Evolutionary conservation across 352 stramenopile species (phyloP).

Genomic region (Phytophthora uliginosa): DNA sequence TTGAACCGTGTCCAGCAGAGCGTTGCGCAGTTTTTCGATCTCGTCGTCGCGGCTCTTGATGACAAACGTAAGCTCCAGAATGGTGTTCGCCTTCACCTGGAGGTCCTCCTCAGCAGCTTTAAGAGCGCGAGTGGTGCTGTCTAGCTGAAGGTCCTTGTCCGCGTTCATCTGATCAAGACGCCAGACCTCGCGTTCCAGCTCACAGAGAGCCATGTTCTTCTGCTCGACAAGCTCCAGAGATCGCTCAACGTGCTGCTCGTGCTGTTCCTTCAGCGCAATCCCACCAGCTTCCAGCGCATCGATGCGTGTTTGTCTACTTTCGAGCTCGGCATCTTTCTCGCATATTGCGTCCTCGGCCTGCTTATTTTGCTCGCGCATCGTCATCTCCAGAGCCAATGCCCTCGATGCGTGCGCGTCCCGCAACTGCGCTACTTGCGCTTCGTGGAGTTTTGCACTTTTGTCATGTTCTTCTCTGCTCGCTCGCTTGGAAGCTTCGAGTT

Average conservation of each 20-base stretch:
- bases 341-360: slow-evolving; percentile 32
- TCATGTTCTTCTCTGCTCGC: slow-evolving; percentile 50
- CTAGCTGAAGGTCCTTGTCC: slow-evolving; percentile 27
- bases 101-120: slow-evolving; percentile 49
- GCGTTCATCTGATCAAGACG: slow-evolving; percentile 33
- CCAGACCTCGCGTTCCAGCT: slow-evolving; percentile 43
- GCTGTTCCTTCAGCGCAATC: slow-evolving; percentile 19
- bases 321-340: slow-evolving; percentile 34
- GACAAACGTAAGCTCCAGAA: slow-evolving; percentile 82
- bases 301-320: slow-evolving; percentile 28
- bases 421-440: slow-evolving; percentile 46
- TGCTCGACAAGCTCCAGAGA: slow-evolving; percentile 36
- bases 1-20: slow-evolving; percentile 65
- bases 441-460: slow-evolving; percentile 31
- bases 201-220: slow-evolving; percentile 54
- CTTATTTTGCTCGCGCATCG: slow-evolving; percentile 54
- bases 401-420: slow-evolving; percentile 54
- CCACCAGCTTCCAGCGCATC: slow-evolving; percentile 34
- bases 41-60: slow-evolving; percentile 82
- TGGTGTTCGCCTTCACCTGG: slow-evolving; percentile 64
- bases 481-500: slow-evolving; percentile 52
- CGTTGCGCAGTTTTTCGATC: slow-evolving; percentile 60
- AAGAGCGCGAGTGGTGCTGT: slow-evolving; percentile 41
- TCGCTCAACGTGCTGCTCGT: slow-evolving; percentile 25
- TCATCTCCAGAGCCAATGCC: slow-evolving; percentile 55